Conservation (phyloP, 2,329 filamentous ascomycete species). For the Aspergillus unguis region DNA sequence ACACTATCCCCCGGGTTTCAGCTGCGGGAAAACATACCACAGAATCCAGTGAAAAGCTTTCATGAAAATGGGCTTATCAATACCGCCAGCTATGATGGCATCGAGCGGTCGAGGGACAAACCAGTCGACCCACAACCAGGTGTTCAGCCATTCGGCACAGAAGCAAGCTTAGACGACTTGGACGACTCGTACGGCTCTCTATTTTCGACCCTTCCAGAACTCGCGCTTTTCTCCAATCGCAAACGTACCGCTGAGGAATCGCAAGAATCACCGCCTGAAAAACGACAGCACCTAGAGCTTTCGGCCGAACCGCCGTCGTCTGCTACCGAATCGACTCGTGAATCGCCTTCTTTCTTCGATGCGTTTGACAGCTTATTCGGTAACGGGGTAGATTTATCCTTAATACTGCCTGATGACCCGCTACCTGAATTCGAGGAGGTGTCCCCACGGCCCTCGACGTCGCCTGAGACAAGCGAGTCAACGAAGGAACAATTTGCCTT, state of each 20-base stretch:
- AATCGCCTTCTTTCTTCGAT: constrained; percentile 21
- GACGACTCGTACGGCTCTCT: constrained; percentile 18
- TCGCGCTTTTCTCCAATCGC: constrained; percentile 17
- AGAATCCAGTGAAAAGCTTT: constrained; percentile 11
- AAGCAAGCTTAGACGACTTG: not conserved
- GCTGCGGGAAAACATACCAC: constrained; percentile 20
- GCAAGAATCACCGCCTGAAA: constrained; percentile 18
- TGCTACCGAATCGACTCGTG: constrained; percentile 5
- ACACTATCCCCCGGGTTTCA: constrained; percentile 41
- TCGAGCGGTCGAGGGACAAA: not conserved
- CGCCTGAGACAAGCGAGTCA: constrained; percentile 15
- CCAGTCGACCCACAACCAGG: not conserved
- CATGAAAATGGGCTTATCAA: constrained; percentile 2
- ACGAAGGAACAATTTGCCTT: constrained; percentile 25
- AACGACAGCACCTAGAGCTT: constrained; percentile 17
- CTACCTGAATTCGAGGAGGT: constrained; percentile 1
- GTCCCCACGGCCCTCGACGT: not conserved
- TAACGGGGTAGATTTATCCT: constrained; percentile 12
- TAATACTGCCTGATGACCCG: constrained; percentile 1
- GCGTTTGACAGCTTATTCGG: constrained; percentile 21
- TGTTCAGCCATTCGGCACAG: not conserved
- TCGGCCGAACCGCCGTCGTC: constrained; percentile 21
- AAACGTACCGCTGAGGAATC: constrained; percentile 24
- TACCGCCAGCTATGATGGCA: not conserved
- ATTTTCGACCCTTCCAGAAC: constrained; percentile 19